Base-by-base conservation (phyloP, 176 grass and related monocot species). In the Ensete glaucum region DNA sequence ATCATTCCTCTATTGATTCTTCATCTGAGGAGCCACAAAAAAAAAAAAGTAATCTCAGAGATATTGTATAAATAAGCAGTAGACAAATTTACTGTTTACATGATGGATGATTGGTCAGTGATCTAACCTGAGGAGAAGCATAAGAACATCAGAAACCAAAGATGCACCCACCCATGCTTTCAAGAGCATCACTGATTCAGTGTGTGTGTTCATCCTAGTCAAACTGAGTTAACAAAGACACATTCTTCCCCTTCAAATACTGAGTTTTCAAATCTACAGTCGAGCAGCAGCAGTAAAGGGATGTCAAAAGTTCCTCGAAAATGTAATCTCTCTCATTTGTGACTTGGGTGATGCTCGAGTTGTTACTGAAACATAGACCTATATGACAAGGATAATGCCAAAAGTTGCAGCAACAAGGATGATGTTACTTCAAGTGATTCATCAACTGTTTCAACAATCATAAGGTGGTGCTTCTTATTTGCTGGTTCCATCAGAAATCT, bases 401-500 rank as follows among this genome's bases (percentile, higher is more conserved):
- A 43, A 6, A 43, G 34, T 43, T 6, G 34, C 67, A 69, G 26
- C 15, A 48, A 17, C 0, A 8, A 15, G 27, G 26, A 60, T 22
- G 17, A 13, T 43, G 11, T 48, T 29, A 55, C 14, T 26, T 34
- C 22, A 43, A 43, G n/a, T 57, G 15, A 21, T 24, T 63, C 74
- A 76, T 54, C 51, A 8, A 51, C 25, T 64, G 10, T 52, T 63
- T 25, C 24, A 25, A 25, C 22, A 17, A 64, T 7, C 4, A 15
- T 63, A 19, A 51, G 11, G 27, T 62, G 17, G 17, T 29, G 1
- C 27, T 90, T 80, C 84, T 73, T 69, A 2, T 97, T 88, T 51
- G 93, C 77, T 71, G 93, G 81, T 82, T 90, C 74, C 93, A 93
- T 90, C 25, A 97, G 81, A 81, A 97, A 97, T 85, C 74, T 88